Evolutionary conservation across 345 rosid genomes (phyloP).

Genomic region (Populus pruinosa): DNA sequence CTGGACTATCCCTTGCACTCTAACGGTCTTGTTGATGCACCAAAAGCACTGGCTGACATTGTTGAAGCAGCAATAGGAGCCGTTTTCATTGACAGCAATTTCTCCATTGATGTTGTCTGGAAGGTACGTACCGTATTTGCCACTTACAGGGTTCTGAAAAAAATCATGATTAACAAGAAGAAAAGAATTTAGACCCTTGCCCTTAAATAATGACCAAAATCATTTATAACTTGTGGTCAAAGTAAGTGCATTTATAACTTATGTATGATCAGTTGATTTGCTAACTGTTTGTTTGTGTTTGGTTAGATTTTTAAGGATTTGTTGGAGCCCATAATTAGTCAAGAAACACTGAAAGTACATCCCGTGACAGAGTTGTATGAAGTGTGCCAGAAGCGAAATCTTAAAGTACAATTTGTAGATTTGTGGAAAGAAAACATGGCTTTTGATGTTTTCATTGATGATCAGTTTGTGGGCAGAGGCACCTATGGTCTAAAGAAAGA

Average conservation of each 20-base stretch:
- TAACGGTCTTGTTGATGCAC: constrained; percentile 42
- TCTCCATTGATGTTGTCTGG: constrained; percentile 38
- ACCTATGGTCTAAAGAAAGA: constrained; percentile 41
- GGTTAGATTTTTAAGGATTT: constrained; percentile 46
- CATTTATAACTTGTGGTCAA: no score
- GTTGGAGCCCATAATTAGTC: constrained; percentile 51
- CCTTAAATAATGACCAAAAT: no score
- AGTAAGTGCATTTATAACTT: no score
- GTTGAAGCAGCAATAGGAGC: constrained; percentile 63
- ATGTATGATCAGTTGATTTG: no score
- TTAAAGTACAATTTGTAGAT: constrained; percentile 46
- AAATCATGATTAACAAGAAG: no score
- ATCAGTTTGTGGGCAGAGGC: constrained; percentile 38
- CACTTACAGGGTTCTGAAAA: not conserved
- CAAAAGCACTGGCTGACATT: constrained; percentile 58
- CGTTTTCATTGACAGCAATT: constrained; percentile 40
- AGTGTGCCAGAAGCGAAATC: constrained; percentile 49
- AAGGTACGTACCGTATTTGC: constrained; percentile 28
- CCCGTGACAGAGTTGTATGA: constrained; percentile 54
- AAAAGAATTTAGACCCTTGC: no score
- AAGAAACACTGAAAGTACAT: constrained; percentile 33
- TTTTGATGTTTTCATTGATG: constrained; percentile 37
- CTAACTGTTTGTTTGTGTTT: not conserved
- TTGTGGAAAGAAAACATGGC: constrained; percentile 36
- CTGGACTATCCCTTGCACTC: constrained; percentile 54